Base-by-base conservation (phyloP, 2,329 filamentous ascomycete genomes). In the Metarhizium brunneum region DNA sequence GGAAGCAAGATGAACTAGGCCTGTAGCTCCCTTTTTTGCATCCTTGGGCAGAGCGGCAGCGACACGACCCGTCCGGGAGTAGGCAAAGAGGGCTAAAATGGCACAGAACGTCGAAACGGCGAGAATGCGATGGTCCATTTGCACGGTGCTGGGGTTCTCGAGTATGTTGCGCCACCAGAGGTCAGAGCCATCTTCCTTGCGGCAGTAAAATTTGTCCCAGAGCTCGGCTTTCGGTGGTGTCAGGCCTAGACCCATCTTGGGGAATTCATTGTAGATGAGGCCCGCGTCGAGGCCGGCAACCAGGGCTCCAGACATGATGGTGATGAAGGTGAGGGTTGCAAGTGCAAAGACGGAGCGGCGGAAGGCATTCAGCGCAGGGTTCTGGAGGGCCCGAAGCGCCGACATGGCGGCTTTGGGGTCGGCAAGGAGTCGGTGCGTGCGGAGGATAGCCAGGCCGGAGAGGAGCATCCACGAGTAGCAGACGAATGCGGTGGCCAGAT, bases 251-350 rank as follows among this genome's bases (percentile, higher is more conserved):
- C 94, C 94, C 94, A 99, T 99, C 72, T 82, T 89, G 6, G 94
- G 94, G 70, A 99, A 97, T 71, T 99, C 91, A 70, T 99, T 99
- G 78, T 99, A 99, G 72, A 99, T 97, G 56, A 99, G 79, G 8
- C 94, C 94, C 8, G 94, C 94, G 68, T 99, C 94, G 14, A 99
- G 85, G 36, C 94, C 94, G 6, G 94, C 94, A 36, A 99, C 94
- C 2, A 99, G 81, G 5, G 86, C 92, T 54, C 92, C 94, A 4
- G 94, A 96, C 82, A 99, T 89, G 66, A 89, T 91, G 4, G 94
- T 99, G 38, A 81, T 78, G 73, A 96, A 97, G 63, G 95, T 85
- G 30, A 99, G 81, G 3, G 79, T 76, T 8, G 86, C 81, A 30
- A 97, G 78, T 2, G 79, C 86, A 6, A 83, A 79, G 25, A 90